These are phyloP conservation scores for Cladosporium sphaerospermum DNA, from an alignment of 2,329 filamentous ascomycete species.

Conservation along the genomic window DNA sequence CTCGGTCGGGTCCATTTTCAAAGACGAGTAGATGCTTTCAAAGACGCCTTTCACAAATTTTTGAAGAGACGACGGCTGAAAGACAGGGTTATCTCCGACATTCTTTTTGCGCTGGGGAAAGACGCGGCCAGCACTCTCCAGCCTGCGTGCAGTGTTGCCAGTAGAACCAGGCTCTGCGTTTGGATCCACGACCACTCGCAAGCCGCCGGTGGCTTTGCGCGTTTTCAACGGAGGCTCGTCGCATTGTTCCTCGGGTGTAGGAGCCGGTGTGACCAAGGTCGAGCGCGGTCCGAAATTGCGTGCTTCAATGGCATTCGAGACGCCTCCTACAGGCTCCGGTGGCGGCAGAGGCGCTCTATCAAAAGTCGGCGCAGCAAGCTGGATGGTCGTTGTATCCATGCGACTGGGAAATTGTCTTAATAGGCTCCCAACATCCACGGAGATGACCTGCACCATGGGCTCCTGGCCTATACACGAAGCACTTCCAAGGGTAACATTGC, in stretches of 20 bases:
- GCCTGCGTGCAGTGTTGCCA: constrained; percentile 15
- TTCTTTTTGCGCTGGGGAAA: constrained; percentile 26
- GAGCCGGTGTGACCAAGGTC: neutral
- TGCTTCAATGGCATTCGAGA: neutral
- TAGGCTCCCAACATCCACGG: neutral
- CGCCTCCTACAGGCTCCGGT: neutral
- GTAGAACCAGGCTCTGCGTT: constrained; percentile 4
- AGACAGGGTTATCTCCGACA: constrained; percentile 32
- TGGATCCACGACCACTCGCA: constrained; percentile 22
- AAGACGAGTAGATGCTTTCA: constrained; percentile 42
- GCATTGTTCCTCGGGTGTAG: neutral
- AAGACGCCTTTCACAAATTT: constrained; percentile 47
- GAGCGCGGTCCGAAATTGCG: constrained; percentile 9
- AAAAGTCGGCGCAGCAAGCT: neutral
- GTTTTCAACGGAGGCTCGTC: constrained; percentile 36
- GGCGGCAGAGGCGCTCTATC: constrained; percentile 1
- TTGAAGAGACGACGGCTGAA: constrained; percentile 43
- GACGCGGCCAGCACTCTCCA: constrained; percentile 19
- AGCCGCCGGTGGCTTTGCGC: constrained; percentile 29
- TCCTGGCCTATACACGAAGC: neutral
- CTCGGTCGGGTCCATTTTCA: constrained; percentile 36
- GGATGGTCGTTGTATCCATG: neutral
- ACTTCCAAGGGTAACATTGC: neutral
- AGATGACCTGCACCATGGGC: constrained; percentile 1
- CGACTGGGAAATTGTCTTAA: neutral